phyloP scores from a whole-genome alignment of 768 basidiomycete species.

The Rhodosporidiobolus sp. region DNA sequence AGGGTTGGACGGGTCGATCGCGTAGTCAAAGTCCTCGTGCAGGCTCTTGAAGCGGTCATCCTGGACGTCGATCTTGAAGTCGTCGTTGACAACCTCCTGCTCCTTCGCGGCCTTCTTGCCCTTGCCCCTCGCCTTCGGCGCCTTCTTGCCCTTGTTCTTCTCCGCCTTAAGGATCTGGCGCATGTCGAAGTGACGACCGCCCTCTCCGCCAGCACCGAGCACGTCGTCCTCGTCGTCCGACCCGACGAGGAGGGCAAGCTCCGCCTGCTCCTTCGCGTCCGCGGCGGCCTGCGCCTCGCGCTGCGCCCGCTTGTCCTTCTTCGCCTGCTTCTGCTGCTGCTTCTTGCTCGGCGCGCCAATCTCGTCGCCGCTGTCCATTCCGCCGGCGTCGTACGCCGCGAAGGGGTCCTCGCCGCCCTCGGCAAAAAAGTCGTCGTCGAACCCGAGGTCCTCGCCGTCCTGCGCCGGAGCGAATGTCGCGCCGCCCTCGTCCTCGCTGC shows the following conservation, averaged over 20 bases:
- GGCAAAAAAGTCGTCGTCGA: conserved; percentile 75
- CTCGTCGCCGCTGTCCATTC: conserved; percentile 37
- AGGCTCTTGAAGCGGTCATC: conserved; percentile 84
- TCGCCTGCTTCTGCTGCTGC: conserved; percentile 29
- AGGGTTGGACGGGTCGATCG: conserved; percentile 93
- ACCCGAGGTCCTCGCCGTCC: conserved; percentile 40
- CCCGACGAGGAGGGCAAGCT: conserved; percentile 48
- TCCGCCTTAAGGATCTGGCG: conserved; percentile 83
- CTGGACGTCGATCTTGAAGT: conserved; percentile 76
- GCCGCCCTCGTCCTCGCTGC: conserved; percentile 40
- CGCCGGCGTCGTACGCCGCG: conserved; percentile 34
- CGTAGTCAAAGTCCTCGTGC: conserved; percentile 85
- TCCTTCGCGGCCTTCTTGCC: conserved; percentile 53
- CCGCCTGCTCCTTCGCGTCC: conserved; percentile 24
- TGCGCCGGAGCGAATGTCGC: conserved; percentile 16
- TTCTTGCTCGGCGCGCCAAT: conserved; percentile 42
- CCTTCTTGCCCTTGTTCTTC: conserved; percentile 55
- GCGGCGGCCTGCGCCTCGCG: conserved; percentile 38
- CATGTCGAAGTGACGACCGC: conserved; percentile 79
- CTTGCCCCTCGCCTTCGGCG: conserved; percentile 48
- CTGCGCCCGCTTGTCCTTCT: conserved; percentile 39
- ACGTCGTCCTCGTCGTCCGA: conserved; percentile 60
- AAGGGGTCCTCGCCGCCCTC: conserved; percentile 43
- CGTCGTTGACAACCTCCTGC: conserved; percentile 61
- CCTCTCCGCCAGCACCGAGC: conserved; percentile 50